phyloP scores from a whole-genome alignment of 2,329 filamentous ascomycete genomes.

The Pseudonectria buxi region DNA sequence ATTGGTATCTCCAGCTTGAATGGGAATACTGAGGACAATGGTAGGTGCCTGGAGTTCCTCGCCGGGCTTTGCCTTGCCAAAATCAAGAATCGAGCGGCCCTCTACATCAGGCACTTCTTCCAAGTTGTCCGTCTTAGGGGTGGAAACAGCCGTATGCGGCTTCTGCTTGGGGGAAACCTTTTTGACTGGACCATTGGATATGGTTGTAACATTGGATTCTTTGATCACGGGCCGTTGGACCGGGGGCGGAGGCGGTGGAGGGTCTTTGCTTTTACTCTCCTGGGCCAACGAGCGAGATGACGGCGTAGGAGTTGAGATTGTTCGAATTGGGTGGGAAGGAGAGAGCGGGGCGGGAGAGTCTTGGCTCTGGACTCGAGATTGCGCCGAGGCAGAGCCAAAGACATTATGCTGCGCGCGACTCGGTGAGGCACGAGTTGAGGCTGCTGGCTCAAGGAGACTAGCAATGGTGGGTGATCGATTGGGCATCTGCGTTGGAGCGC shows the following conservation, averaged over 20 bases:
- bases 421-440: conserved; percentile 23
- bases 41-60: conserved; percentile 59
- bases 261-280: conserved; percentile 32
- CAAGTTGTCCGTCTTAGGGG: conserved; percentile 43
- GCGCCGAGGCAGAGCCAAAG: conserved; percentile 21
- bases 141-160: conserved; percentile 31
- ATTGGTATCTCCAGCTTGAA: conserved; percentile 69
- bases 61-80: conserved; percentile 52
- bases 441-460: conserved; percentile 66
- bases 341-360: conserved; percentile 38
- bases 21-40: conserved; percentile 76
- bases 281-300: conserved; percentile 23
- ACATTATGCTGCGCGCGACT: conserved; percentile 21
- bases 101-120: conserved; percentile 40
- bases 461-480: conserved; percentile 75
- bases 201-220: conserved; percentile 35
- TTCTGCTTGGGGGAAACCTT: conserved; percentile 44
- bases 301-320: conserved; percentile 28
- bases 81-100: conserved; percentile 54
- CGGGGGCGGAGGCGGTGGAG: conserved; percentile 28
- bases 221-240: conserved; percentile 28
- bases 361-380: conserved; percentile 25
- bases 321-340: conserved; percentile 32
- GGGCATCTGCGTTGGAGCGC: conserved; percentile 29
- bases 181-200: conserved; percentile 36